A percentile compares a stretch with the other conserved stretches of the same genome.
These are phyloP conservation scores for Colletotrichum kahawae DNA, from an alignment of 2,329 filamentous ascomycete genomes.

Conservation along the genomic window DNA sequence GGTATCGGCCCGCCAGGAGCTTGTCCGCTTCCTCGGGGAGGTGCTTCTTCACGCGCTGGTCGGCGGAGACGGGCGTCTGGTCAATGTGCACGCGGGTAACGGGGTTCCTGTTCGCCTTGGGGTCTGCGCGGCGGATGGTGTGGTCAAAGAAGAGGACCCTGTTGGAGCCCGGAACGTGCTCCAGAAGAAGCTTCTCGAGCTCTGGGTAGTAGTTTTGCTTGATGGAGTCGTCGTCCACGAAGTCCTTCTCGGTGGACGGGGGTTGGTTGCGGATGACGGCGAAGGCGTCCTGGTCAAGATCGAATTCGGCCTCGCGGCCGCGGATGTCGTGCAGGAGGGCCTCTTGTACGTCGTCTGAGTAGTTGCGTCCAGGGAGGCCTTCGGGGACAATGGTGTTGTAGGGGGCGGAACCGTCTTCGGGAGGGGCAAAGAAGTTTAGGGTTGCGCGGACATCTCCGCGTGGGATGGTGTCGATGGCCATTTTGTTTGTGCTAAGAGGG, in stretches of 20 bases:
- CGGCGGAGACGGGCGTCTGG: constrained; percentile 73
- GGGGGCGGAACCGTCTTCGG: constrained; percentile 62
- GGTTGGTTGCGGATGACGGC: constrained; percentile 64
- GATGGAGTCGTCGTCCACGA: constrained; percentile 73
- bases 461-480: constrained; percentile 49
- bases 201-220: constrained; percentile 81
- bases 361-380: constrained; percentile 71
- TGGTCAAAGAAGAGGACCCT: constrained; percentile 84
- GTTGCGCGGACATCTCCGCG: constrained; percentile 65
- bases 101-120: constrained; percentile 66
- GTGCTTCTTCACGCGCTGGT: constrained; percentile 71
- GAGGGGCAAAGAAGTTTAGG: constrained; percentile 71
- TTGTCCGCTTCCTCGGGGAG: constrained; percentile 64
- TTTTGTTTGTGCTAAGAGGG: constrained; percentile 23
- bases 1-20: constrained; percentile 71
- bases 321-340: constrained; percentile 76
- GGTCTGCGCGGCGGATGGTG: constrained; percentile 74
- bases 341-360: constrained; percentile 49
- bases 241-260: constrained; percentile 62
- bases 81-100: constrained; percentile 82
- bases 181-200: constrained; percentile 73
- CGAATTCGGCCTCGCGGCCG: constrained; percentile 69
- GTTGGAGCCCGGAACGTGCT: constrained; percentile 68
- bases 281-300: constrained; percentile 78
- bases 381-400: constrained; percentile 73